Base-by-base conservation (phyloP, 2,329 filamentous ascomycete species). In the Penicillium janthinellum region DNA sequence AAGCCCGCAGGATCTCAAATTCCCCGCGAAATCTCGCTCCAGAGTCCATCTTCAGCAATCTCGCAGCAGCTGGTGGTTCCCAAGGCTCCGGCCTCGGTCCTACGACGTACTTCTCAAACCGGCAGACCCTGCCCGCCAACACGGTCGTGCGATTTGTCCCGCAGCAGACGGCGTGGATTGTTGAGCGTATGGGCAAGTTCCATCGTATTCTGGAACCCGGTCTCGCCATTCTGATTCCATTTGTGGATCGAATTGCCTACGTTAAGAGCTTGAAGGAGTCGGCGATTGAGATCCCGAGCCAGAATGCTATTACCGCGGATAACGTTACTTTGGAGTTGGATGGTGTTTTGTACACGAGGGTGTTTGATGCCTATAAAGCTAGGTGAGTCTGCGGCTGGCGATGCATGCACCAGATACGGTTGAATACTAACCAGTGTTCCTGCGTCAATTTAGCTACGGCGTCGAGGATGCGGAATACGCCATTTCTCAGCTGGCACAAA, bases 81-180 rank as follows among this genome's bases (percentile, higher is more conserved):
- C 63, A 67, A 14, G 62, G 69, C 47, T 35, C 39, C 4, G 65
- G 68, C 10, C 65, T 75, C 56, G 70, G 82, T 4, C 85, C 89
- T 38, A 84, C 88, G 7, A 88, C 90, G n/a, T 96, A 96, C 79
- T 96, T 96, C 78, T 73, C 76, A 48, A 89, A 90, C 73, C 79
- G 82, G 48, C 79, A 81, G 47, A 78, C 82, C 22, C 83, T 97
- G 54, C 95, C 95, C 31, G 91, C 93, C 68, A 99, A 99, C 79
- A 99, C 95, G 4, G 83, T 99, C 64, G 83, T 99, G 70, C 91
- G 94, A 61, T 99, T 98, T 78, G 95, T 99, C 44, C 95, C 95
- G n/a, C 95, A 99, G 79, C 95, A 99, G 82, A 98, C 94, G 70
- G 95, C 95, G 77, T 99, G 95, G 95, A 94, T 99, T 60, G 95